These are phyloP conservation scores for Ogataea polymorpha DNA, from an alignment of 805 yeast species.

Conservation along the genomic window DNA sequence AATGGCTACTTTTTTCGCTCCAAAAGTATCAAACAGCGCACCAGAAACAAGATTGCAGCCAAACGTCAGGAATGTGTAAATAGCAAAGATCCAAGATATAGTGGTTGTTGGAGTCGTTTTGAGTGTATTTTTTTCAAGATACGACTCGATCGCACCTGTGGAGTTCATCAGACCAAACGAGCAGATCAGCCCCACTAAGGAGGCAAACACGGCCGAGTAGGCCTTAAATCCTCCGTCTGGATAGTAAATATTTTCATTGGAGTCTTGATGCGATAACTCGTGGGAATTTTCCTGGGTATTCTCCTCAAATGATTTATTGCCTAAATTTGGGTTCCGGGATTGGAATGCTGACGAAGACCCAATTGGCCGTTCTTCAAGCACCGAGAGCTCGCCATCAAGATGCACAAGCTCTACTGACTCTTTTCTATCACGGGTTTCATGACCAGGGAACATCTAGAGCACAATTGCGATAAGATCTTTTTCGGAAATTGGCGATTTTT, in stretches of 20 bases:
- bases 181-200: slow-evolving; percentile 54
- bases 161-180: slow-evolving; percentile 66
- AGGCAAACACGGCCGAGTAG: slow-evolving; percentile 43
- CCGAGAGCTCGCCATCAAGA: not conserved
- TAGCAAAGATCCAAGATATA: slow-evolving; percentile 71
- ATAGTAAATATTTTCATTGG: slow-evolving; percentile 22
- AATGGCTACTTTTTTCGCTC: slow-evolving; percentile 38
- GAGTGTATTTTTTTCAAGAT: slow-evolving; percentile 52
- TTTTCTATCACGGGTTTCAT: not conserved
- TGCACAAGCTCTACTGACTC: slow-evolving; percentile 1
- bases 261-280: not conserved
- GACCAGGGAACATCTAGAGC: slow-evolving; percentile 5
- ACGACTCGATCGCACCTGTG: slow-evolving; percentile 66
- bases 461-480: not conserved
- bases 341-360: slow-evolving; percentile 6
- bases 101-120: slow-evolving; percentile 41
- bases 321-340: not conserved
- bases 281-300: not conserved
- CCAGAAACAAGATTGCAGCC: slow-evolving; percentile 43
- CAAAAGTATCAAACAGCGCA: slow-evolving; percentile 43
- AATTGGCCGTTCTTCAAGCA: slow-evolving; percentile 5
- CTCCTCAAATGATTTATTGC: not conserved
- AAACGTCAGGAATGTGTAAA: slow-evolving; percentile 43
- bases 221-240: slow-evolving; percentile 64
- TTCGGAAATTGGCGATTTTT: slow-evolving; percentile 1